Evolutionary conservation across 257 asterid species (phyloP).

Genomic region (Solanum verrucosum): DNA sequence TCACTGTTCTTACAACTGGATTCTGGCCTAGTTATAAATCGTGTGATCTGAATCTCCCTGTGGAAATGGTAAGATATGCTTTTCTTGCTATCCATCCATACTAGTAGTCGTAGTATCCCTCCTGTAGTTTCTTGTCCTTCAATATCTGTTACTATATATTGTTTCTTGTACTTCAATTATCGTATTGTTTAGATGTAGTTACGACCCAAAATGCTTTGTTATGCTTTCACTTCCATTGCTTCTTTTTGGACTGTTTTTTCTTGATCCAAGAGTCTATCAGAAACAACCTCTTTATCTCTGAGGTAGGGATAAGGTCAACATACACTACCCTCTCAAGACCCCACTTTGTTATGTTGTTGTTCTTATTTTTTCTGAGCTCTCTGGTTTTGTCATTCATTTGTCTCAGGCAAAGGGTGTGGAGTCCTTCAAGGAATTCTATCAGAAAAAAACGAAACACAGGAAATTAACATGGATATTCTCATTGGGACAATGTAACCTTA

Average conservation of each 20-base stretch:
- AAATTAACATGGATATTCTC: slow-evolving; percentile 51
- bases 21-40: slow-evolving; percentile 59
- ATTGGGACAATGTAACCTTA: slow-evolving; percentile 37
- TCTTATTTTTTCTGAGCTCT: not conserved
- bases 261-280: not conserved
- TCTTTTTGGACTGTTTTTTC: not conserved
- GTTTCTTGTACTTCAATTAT: not conserved
- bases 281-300: not conserved
- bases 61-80: slow-evolving; percentile 35
- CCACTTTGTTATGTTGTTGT: not conserved
- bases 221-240: not conserved
- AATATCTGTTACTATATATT: not conserved
- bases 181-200: not conserved
- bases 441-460: slow-evolving; percentile 27
- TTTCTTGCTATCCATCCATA: not conserved
- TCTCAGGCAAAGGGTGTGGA: slow-evolving; percentile 50
- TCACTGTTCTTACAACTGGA: slow-evolving; percentile 45
- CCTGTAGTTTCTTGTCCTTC: not conserved
- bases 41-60: slow-evolving; percentile 44
- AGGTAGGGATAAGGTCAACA: not conserved
- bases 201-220: not conserved
- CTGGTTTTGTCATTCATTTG: not conserved
- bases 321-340: not conserved
- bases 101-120: not conserved
- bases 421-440: slow-evolving; percentile 37